Conservation (phyloP, 192 early-diverging fungal genomes). For the Coemansia sp. region DNA sequence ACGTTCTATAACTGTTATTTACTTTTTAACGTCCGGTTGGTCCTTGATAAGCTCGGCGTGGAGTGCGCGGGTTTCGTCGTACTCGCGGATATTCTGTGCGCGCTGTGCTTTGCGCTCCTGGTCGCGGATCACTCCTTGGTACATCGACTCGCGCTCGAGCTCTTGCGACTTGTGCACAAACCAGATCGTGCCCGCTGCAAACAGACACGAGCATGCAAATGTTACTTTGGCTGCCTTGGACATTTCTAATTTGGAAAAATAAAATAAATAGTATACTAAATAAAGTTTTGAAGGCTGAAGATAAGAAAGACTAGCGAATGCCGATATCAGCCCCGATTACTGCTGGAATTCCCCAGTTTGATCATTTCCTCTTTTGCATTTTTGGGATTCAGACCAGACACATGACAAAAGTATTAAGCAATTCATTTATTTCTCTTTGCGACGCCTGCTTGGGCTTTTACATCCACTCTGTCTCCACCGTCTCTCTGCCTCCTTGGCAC, state of each 20-base stretch:
- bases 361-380: no score
- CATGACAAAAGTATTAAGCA: no score
- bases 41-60: constrained; percentile 44
- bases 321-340: no score
- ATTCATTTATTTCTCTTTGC: no score
- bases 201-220: constrained; percentile 46
- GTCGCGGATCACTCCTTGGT: constrained; percentile 53
- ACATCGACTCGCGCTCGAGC: constrained; percentile 47
- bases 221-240: constrained; percentile 52
- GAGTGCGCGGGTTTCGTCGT: constrained; percentile 44
- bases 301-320: no score
- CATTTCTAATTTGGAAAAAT: constrained; percentile 26
- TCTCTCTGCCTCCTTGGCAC: no score
- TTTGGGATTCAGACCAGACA: no score
- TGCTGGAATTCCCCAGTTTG: no score
- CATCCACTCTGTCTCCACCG: no score
- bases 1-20: not conserved
- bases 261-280: not conserved
- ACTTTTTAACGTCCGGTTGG: constrained; percentile 26
- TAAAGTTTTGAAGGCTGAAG: no score
- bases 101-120: constrained; percentile 46
- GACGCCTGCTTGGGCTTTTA: no score
- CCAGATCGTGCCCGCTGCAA: constrained; percentile 49
- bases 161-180: constrained; percentile 51
- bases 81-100: constrained; percentile 50